phyloP scores from a whole-genome alignment of 2,329 filamentous ascomycete genomes.

The Xylariaceae sp. region DNA sequence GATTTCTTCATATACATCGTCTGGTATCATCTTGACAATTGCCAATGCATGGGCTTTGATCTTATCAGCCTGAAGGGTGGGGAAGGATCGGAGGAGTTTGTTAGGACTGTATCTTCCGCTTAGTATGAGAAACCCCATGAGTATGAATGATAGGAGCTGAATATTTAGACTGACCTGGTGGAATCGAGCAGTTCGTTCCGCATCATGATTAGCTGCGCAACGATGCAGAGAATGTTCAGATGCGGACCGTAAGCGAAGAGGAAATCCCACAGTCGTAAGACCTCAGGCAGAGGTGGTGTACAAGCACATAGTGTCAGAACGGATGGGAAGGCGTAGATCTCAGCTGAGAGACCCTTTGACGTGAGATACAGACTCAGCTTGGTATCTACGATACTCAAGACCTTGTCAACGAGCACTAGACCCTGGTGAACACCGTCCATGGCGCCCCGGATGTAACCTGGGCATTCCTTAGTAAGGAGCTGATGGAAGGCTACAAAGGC shows the following conservation, averaged over 20 bases:
- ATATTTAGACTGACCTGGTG: conserved; percentile 58
- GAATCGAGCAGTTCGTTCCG: conserved; percentile 77
- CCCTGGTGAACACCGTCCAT: conserved; percentile 98
- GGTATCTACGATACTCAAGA: conserved; percentile 83
- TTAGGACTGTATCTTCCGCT: conserved; percentile 63
- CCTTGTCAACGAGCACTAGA: conserved; percentile 83
- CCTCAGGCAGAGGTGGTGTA: conserved; percentile 89
- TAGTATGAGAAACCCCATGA: not conserved
- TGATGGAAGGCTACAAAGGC: conserved; percentile 88
- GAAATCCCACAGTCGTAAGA: conserved; percentile 93
- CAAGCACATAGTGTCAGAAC: conserved; percentile 93
- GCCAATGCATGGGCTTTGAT: conserved; percentile 81
- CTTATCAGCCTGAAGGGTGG: conserved; percentile 73
- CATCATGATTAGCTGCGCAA: conserved; percentile 87
- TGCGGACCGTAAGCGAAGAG: conserved; percentile 93
- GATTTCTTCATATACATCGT: conserved; percentile 85
- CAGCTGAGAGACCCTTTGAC: conserved; percentile 80
- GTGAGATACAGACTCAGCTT: conserved; percentile 81
- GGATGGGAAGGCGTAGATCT: conserved; percentile 94
- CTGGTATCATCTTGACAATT: conserved; percentile 83
- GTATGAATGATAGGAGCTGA: conserved; percentile 5
- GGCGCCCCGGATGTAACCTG: conserved; percentile 87
- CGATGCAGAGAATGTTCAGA: conserved; percentile 92
- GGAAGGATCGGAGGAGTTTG: conserved; percentile 83
- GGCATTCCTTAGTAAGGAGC: conserved; percentile 81